Evolutionary conservation across 2,329 filamentous ascomycete genomes (phyloP).

Genomic region (Bipolaris victoriae): DNA sequence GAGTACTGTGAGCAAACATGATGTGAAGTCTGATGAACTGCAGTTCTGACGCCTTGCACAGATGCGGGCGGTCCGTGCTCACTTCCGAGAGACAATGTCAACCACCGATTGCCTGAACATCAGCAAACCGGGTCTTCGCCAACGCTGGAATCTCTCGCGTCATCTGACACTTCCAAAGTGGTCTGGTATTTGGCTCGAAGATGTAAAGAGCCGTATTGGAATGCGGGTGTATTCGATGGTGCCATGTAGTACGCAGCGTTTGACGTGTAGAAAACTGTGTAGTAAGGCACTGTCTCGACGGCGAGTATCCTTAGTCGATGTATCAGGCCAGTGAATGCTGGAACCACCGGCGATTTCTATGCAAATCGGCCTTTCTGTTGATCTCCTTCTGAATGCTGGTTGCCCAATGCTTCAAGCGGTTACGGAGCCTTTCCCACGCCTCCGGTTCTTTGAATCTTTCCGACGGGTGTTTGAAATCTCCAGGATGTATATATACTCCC

Average conservation of each 20-base stretch:
- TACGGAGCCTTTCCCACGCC: conserved; percentile 30
- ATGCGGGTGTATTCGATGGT: background rate
- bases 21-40: conserved; percentile 29
- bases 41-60: conserved; percentile 21
- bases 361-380: background rate
- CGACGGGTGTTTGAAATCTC: conserved; percentile 25
- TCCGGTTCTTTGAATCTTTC: conserved; percentile 21
- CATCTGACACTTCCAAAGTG: too few species aligned
- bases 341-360: conserved; percentile 17
- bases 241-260: conserved; percentile 11
- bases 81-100: conserved; percentile 9
- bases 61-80: conserved; percentile 34
- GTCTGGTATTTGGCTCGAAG: too few species aligned
- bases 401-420: conserved; percentile 21
- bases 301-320: background rate
- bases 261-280: conserved; percentile 20
- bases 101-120: conserved; percentile 2
- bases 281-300: conserved; percentile 18
- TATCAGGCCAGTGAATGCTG: conserved; percentile 9
- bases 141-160: too few species aligned
- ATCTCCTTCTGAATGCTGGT: conserved; percentile 4
- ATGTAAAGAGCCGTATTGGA: too few species aligned
- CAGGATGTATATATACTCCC: conserved; percentile 34
- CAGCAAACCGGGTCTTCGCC: background rate
- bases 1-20: conserved; percentile 38